Evolutionary conservation across 2,329 filamentous ascomycete species (phyloP), one percentile per base, ranked within the genome.

Genomic region (Pleurostoma richardsiae): DNA sequence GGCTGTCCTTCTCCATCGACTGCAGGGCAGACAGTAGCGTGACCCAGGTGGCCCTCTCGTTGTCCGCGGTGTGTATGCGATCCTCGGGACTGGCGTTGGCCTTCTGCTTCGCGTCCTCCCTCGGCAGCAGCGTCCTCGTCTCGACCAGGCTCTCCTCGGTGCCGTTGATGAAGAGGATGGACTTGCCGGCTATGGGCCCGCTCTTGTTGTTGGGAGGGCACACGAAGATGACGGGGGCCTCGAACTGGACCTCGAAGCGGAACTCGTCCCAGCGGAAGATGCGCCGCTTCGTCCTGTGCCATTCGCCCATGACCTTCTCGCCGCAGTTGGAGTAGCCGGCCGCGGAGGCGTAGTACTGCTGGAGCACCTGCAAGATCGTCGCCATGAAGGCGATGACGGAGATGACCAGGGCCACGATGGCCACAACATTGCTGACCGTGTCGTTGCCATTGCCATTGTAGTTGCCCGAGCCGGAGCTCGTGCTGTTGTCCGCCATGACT

Each of bases 21-120:
- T 80, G 76, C 0, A 79, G 55, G 8, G 71, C 67, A 4, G 68
- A 69, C n/a, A 80, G 63, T 8, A 81, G 59, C 5, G 67, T 66
- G 4, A 76, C 65, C 77, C 77, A 80, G 1, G 76, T 77, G 3
- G 74, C 74, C n/a, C 70, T 61, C 55, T 80, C 77, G 46, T 79
- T 78, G 52, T 80, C 74, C 5, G 76, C 74, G 3, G 77, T 81
- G 50, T 77, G 75, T 1, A 80, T 66, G 43, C 62, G 56, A 49
- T 67, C 54, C 28, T 46, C 42, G 38, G 33, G 42, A 6, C 49
- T 53, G 29, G 56, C 49, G 27, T 46, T 41, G 31, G 45, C 46
- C 10, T 49, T 50, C 43, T 59, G 60, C 10, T 46, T 44, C 39
- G 67, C 62, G 40, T 65, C 59, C 0, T 65, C 56, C 3, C 41